Evolutionary conservation across 2,329 filamentous ascomycete species (phyloP).

Genomic region (Parastagonospora avenae): DNA sequence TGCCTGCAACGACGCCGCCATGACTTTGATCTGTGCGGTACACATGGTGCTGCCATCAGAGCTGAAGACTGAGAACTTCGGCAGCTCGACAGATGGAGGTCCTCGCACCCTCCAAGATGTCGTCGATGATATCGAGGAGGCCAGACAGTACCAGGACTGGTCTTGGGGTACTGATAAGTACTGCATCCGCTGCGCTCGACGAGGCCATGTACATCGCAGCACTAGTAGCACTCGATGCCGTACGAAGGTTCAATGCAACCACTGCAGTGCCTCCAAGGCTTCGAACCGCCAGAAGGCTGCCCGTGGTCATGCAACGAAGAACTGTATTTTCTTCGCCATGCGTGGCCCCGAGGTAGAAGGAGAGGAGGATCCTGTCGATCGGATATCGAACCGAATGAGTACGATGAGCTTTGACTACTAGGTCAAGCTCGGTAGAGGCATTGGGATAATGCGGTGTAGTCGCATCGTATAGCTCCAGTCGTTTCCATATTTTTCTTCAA

Average conservation of each 20-base stretch:
- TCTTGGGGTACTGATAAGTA: slow-evolving; percentile 7
- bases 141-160: slow-evolving; percentile 2
- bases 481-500: too few species aligned
- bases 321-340: slow-evolving; percentile 5
- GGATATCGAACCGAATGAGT: neutral
- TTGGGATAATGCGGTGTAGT: too few species aligned
- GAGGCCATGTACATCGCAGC: slow-evolving; percentile 1
- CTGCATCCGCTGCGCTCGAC: slow-evolving; percentile 8
- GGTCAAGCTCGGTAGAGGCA: neutral
- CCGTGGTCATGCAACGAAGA: neutral
- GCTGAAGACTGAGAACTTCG: neutral
- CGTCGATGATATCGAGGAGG: slow-evolving; percentile 8
- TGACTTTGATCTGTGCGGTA: slow-evolving; percentile 17
- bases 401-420: neutral
- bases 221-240: neutral
- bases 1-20: slow-evolving; percentile 19
- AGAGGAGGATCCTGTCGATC: neutral
- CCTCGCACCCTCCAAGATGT: slow-evolving; percentile 1
- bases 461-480: too few species aligned
- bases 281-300: slow-evolving; percentile 2
- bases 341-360: neutral
- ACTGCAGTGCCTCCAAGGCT: neutral
- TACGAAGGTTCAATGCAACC: neutral
- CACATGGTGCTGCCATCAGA: slow-evolving; percentile 9
- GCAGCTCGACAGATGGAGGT: neutral